These are phyloP conservation scores for Venustampulla echinocandica DNA, from an alignment of 495 filamentous ascomycete species.

Conservation along the genomic window DNA sequence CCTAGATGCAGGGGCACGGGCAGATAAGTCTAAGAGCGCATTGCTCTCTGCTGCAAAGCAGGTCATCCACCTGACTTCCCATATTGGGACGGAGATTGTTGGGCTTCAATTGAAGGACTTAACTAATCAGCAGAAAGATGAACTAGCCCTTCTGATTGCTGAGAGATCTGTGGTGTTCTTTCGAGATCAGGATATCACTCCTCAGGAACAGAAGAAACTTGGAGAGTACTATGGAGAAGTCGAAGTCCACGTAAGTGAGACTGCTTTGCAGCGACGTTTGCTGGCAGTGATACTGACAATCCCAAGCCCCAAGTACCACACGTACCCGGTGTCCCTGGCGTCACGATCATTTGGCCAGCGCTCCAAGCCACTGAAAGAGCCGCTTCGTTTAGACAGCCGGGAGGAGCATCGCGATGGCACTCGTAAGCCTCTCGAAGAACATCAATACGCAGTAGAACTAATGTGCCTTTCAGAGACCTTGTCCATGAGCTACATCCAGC, in stretches of 20 bases:
- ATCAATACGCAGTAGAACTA: not conserved
- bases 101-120: constrained; percentile 62
- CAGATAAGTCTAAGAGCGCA: constrained; percentile 58
- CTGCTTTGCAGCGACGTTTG: too few relatives aligned
- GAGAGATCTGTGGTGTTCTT: constrained; percentile 72
- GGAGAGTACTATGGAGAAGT: constrained; percentile 59
- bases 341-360: constrained; percentile 61
- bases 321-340: constrained; percentile 56
- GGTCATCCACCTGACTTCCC: constrained; percentile 53
- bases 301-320: constrained; percentile 57
- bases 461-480: constrained; percentile 35
- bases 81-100: constrained; percentile 66
- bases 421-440: constrained; percentile 22
- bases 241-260: constrained; percentile 55
- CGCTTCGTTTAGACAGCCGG: constrained; percentile 53
- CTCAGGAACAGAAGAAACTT: constrained; percentile 58
- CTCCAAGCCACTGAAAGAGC: constrained; percentile 46
- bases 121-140: constrained; percentile 57
- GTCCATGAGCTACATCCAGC: constrained; percentile 64
- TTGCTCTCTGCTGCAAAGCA: constrained; percentile 56
- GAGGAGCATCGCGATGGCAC: constrained; percentile 60
- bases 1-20: constrained; percentile 53
- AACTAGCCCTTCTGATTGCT: constrained; percentile 61
- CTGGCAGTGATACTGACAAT: constrained; percentile 7
- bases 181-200: constrained; percentile 60